A percentile compares a stretch with the other conserved stretches of the same genome.
Evolutionary conservation across 148 eudicot species (phyloP).

Genomic region (Dianthus caryophyllus): DNA sequence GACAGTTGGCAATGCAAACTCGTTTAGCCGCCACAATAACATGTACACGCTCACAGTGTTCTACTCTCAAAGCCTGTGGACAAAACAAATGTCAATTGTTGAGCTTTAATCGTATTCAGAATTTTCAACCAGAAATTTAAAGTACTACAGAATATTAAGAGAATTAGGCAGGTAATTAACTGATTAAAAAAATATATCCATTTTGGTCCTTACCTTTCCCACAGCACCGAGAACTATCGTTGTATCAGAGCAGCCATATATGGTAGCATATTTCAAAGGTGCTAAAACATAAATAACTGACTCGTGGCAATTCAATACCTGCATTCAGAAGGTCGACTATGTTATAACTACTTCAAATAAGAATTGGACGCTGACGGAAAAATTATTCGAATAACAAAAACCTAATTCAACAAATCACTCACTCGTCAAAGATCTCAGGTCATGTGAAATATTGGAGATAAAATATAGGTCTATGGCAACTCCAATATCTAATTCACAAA

Average conservation of each 20-base stretch:
- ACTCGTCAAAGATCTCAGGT: background rate
- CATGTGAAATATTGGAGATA: background rate
- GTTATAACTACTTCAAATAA: background rate
- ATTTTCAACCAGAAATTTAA: conserved; percentile 8
- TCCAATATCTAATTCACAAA: too few relatives aligned
- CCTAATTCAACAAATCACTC: background rate
- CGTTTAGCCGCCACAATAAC: conserved; percentile 81
- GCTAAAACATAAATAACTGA: conserved; percentile 85
- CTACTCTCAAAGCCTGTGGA: conserved; percentile 80
- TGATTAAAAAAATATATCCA: background rate
- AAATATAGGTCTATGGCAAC: background rate
- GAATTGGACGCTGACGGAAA: background rate
- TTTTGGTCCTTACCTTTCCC: conserved; percentile 72
- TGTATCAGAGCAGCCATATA: conserved; percentile 96
- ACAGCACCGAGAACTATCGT: conserved; percentile 95
- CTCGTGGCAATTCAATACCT: conserved; percentile 92
- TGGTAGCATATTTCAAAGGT: conserved; percentile 80
- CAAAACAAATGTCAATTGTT: conserved; percentile 13
- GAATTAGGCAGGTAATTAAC: background rate
- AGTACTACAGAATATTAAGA: conserved; percentile 4
- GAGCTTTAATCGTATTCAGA: conserved; percentile 17
- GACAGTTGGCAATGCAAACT: conserved; percentile 93
- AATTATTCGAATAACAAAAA: background rate
- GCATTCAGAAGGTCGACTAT: conserved; percentile 18
- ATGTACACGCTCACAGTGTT: conserved; percentile 98